Evolutionary conservation across 768 basidiomycete genomes (phyloP).

Genomic region (Tephrocybe sp.): DNA sequence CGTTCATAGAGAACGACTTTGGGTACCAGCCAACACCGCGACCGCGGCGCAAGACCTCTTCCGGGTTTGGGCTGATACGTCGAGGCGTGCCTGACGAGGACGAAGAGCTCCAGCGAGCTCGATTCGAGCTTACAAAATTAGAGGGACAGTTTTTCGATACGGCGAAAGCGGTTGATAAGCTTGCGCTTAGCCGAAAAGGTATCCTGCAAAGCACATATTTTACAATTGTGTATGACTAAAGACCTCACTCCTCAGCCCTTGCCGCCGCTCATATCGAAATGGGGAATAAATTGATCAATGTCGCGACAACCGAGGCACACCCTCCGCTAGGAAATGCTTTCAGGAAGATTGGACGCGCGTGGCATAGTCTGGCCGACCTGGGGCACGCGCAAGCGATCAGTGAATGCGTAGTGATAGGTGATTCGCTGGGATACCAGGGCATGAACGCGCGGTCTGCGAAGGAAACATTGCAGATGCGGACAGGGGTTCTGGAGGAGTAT

Average conservation of each 20-base stretch:
- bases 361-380: constrained; percentile 86
- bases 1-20: constrained; percentile 97
- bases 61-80: constrained; percentile 75
- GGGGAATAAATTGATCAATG: constrained; percentile 89
- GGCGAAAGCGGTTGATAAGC: constrained; percentile 86
- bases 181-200: constrained; percentile 82
- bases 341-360: constrained; percentile 82
- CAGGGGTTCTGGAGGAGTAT: constrained; percentile 90
- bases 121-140: constrained; percentile 89
- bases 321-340: constrained; percentile 81
- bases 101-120: constrained; percentile 86
- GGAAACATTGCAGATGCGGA: constrained; percentile 88
- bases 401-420: constrained; percentile 95
- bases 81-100: constrained; percentile 91
- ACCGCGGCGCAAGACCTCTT: constrained; percentile 67
- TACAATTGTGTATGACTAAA: not conserved
- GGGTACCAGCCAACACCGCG: constrained; percentile 88
- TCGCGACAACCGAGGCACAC: constrained; percentile 88
- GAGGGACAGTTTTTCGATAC: constrained; percentile 93
- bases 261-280: constrained; percentile 82
- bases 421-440: constrained; percentile 94
- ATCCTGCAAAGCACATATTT: constrained; percentile 18
- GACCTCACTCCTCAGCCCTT: constrained; percentile 49
- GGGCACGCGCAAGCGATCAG: constrained; percentile 90
- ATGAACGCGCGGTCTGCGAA: constrained; percentile 97